These are phyloP conservation scores for Metarhizium guizhouense DNA, from an alignment of 2,329 filamentous ascomycete species.

Conservation along the genomic window DNA sequence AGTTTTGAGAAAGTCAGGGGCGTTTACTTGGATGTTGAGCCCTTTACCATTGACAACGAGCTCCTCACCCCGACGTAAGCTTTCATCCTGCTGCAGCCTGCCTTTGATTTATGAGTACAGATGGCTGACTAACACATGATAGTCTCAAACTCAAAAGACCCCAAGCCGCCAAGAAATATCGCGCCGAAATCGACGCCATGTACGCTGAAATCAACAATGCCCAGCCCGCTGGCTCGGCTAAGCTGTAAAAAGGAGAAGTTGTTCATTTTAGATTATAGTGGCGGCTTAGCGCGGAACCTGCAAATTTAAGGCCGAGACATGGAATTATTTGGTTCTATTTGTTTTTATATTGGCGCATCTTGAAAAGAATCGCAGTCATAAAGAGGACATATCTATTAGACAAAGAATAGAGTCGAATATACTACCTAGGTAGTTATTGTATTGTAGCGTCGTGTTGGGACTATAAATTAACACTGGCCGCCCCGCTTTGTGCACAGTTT, in stretches of 20 bases:
- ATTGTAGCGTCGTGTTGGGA: no score
- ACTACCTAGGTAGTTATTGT: no score
- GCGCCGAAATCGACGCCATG: conserved; percentile 44
- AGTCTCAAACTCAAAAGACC: conserved; percentile 54
- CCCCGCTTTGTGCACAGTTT: no score
- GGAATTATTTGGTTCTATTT: not conserved
- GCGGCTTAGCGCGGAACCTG: not conserved
- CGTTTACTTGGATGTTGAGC: conserved; percentile 69
- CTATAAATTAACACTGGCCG: no score
- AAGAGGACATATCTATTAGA: no score
- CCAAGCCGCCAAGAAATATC: conserved; percentile 44
- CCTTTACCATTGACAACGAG: conserved; percentile 90
- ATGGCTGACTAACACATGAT: conserved; percentile 10
- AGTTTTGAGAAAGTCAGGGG: conserved; percentile 78
- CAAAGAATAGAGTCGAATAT: no score
- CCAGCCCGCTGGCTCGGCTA: not conserved
- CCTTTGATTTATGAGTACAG: no score
- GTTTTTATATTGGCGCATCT: not conserved
- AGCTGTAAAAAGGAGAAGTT: conserved; percentile 1
- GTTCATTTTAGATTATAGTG: not conserved
- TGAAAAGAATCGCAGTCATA: not conserved
- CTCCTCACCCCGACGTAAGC: conserved; percentile 78
- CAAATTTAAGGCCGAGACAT: not conserved
- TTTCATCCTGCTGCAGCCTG: not conserved
- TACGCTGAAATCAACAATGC: conserved; percentile 40